These are phyloP conservation scores for Argentina anserina DNA, from an alignment of 306 rosid species.

Conservation along the genomic window DNA sequence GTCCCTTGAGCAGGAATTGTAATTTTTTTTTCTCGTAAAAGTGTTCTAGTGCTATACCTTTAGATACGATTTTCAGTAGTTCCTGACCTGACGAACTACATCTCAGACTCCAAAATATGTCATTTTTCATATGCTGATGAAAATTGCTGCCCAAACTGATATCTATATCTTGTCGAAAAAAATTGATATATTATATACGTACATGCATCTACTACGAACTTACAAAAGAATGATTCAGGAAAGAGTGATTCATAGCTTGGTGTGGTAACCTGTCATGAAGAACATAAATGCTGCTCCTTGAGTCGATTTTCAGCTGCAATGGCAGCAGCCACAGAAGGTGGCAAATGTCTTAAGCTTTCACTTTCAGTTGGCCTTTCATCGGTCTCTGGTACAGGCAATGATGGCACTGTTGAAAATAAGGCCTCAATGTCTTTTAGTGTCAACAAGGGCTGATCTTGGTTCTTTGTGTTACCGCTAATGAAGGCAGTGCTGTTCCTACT, in stretches of 20 bases:
- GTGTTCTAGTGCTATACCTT: no score
- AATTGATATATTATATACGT: no score
- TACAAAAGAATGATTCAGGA: background rate
- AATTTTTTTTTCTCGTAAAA: no score
- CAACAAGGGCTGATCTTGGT: slow-evolving; percentile 70
- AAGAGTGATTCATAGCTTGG: background rate
- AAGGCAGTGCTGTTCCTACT: slow-evolving; percentile 59
- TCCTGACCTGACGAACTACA: no score
- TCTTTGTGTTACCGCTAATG: slow-evolving; percentile 78
- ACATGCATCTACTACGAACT: background rate
- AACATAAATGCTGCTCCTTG: slow-evolving; percentile 43
- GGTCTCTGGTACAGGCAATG: slow-evolving; percentile 34
- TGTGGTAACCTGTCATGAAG: slow-evolving; percentile 4
- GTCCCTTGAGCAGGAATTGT: no score
- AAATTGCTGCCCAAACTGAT: background rate
- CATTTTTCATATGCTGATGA: background rate
- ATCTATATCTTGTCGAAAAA: background rate
- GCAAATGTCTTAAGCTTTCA: slow-evolving; percentile 54
- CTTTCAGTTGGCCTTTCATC: slow-evolving; percentile 36
- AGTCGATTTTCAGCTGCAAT: slow-evolving; percentile 89
- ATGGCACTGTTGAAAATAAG: slow-evolving; percentile 52
- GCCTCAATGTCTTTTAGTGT: slow-evolving; percentile 81
- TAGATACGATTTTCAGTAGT: no score
- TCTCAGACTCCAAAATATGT: no score
- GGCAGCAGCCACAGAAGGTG: slow-evolving; percentile 83